phyloP scores from a whole-genome alignment of 768 basidiomycete species.

The Leucogyrophana mollusca region DNA sequence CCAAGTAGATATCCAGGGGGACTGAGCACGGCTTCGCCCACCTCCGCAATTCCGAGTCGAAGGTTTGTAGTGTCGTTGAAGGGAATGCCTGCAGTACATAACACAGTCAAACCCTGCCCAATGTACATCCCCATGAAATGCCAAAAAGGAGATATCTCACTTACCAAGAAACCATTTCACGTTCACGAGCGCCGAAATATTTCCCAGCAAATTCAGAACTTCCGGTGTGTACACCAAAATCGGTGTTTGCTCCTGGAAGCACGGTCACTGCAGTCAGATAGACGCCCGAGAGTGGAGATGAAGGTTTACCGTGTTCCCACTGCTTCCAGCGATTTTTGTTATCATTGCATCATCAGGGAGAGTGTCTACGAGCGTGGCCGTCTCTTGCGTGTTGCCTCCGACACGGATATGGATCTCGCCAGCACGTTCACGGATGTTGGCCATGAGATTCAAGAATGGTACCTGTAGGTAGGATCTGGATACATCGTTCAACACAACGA shows the following conservation, averaged over 20 bases:
- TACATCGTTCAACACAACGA: not conserved
- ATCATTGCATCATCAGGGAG: conserved; percentile 25
- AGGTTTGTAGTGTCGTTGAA: conserved; percentile 19
- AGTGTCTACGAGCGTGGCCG: conserved; percentile 24
- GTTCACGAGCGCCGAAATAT: conserved; percentile 41
- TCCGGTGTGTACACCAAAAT: conserved; percentile 47
- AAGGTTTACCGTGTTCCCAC: conserved; percentile 14
- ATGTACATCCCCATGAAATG: no score
- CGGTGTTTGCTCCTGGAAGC: conserved; percentile 55
- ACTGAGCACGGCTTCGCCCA: conserved; percentile 42
- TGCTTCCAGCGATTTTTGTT: conserved; percentile 29
- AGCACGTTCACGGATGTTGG: conserved; percentile 41
- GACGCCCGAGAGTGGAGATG: conserved; percentile 8
- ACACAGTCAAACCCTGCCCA: not conserved
- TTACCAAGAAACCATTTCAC: conserved; percentile 50
- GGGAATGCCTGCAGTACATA: conserved; percentile 11
- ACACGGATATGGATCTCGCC: conserved; percentile 42
- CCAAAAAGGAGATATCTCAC: no score
- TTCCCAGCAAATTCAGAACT: conserved; percentile 49
- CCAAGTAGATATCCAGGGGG: conserved; percentile 43
- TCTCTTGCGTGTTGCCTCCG: conserved; percentile 55
- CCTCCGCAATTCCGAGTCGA: conserved; percentile 35
- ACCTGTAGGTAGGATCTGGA: conserved; percentile 20
- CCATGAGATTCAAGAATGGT: conserved; percentile 48
- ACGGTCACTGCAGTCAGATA: conserved; percentile 18